Conservation (phyloP, 164 flowering plant genomes). For the Kingdonia uniflora region DNA sequence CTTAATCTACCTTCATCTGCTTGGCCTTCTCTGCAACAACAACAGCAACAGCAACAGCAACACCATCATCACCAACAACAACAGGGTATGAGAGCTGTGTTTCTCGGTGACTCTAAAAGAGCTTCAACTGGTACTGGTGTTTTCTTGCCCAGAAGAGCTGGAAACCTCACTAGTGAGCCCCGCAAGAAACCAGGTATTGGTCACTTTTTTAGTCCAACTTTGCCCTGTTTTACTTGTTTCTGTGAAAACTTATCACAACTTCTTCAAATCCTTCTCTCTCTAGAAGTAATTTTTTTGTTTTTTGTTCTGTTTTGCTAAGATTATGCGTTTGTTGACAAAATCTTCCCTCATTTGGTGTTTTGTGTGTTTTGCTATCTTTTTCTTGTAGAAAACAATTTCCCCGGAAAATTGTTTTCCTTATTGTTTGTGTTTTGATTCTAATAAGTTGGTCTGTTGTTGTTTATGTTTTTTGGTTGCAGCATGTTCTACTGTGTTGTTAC, state of each 20-base stretch:
- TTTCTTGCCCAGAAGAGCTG: slow-evolving; percentile 44
- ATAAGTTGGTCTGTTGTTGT: too few relatives aligned
- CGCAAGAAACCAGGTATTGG: slow-evolving; percentile 44
- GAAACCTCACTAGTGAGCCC: slow-evolving; percentile 21
- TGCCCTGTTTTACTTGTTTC: background rate
- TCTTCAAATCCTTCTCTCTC: too few relatives aligned
- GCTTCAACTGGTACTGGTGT: slow-evolving; percentile 56
- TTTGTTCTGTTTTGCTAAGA: too few relatives aligned
- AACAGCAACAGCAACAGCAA: slow-evolving; percentile 29
- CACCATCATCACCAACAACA: background rate
- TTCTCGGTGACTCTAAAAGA: slow-evolving; percentile 33
- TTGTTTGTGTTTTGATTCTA: too few relatives aligned
- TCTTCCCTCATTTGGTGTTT: too few relatives aligned
- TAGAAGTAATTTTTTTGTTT: too few relatives aligned
- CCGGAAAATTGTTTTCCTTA: too few relatives aligned
- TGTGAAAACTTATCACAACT: too few relatives aligned
- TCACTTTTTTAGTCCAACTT: background rate
- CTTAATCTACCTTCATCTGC: slow-evolving; percentile 38
- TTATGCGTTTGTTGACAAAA: too few relatives aligned
- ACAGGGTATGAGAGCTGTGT: slow-evolving; percentile 44
- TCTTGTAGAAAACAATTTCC: too few relatives aligned
- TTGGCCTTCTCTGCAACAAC: slow-evolving; percentile 52
- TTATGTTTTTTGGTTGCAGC: slow-evolving; percentile 18
- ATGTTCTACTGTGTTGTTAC: slow-evolving; percentile 53
- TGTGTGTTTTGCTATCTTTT: too few relatives aligned